Evolutionary conservation across 2,329 filamentous ascomycete genomes (phyloP), one percentile per base, ranked within the genome.

Genomic region (Hypoxylon sp.): DNA sequence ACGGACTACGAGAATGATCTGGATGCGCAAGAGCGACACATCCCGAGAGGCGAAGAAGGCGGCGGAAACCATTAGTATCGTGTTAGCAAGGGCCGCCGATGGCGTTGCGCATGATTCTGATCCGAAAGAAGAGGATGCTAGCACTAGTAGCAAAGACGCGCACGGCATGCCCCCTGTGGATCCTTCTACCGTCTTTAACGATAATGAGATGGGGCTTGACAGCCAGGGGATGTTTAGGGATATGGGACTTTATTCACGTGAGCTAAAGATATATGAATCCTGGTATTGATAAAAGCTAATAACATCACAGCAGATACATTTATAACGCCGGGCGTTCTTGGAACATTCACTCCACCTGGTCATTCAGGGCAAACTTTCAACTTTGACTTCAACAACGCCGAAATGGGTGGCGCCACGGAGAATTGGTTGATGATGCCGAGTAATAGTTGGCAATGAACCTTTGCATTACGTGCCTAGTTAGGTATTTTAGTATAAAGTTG

Each of bases 241-340:
- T 28, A 6, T 57, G 11, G 53, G 53, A 34, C 41, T 57, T 46
- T 57, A 57, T 46, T 57, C 53, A 32, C 53, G 53, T 57, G 7
- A 32, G 53, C n/a, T 46, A n/a, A 34, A 32, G 13, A 34, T n/a
- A 34, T 11, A 6, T 43, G 5, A 14, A 21, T 19, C 3, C 1
- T 43, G 2, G 3, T 25, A 3, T 28, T 32, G 34, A 21, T 34
- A 17, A 17, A 23, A 30, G 25, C 53, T 46, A 46, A 57, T 25
- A 19, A 14, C 10, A 23, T 23, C 2, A 23, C 19, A 57, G 53
- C 53, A 11, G 41, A 46, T 46, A 10, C 53, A 4, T 57, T 46
- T 14, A 34, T 34, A 57, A 45, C 3, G 10, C 53, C 53, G 10
- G 28, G 28, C 17, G 38, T 46, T 28, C 38, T 46, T 21, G 53